Evolutionary conservation across 2,329 filamentous ascomycete genomes (phyloP), one percentile per base, ranked within the genome.

Genomic region (Xylaria arbuscula): DNA sequence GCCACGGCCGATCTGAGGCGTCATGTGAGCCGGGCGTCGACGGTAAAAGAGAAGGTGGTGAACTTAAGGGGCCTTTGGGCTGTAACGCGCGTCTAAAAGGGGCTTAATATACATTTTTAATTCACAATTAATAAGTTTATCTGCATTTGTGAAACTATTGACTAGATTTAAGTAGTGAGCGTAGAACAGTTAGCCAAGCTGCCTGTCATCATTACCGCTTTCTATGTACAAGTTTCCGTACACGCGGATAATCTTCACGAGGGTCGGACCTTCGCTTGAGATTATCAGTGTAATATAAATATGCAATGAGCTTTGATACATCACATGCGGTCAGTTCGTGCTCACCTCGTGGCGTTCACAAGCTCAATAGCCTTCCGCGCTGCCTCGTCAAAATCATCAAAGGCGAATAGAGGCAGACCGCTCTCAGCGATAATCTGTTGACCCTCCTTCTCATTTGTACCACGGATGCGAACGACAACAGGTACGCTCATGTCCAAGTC

Each of bases 381-480:
- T 0, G 92, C 92, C 77, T 92, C 89, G 69, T 92, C 89, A 76
- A 93, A 93, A 70, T 89, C 88, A 79, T 93, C 91, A 80, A 89
- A 93, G 0, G 90, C 91, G 78, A 88, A 88, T 62, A 94, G 80
- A 40, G 86, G 86, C 73, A 94, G 80, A 1, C 89, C 88, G 75
- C 90, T 93, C 75, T 90, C 85, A 0, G 83, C 84, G 77, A 94
- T 90, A 81, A 93, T 87, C 76, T 83, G 85, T 83, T 90, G 89
- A 8, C 91, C 92, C 70, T 87, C 83, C 73, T 86, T 85, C 81
- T 94, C 92, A 73, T 92, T 92, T 15, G 92, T 94, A 8, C 92
- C 92, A 69, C 91, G 84, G 70, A 94, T 85, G 71, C 92, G 85
- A 36, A 94, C 92, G n/a, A 94, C 91, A 0, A 94, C 90, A 0